These are phyloP conservation scores for Neurospora sp. DNA, from an alignment of 495 filamentous ascomycete species.

Conservation along the genomic window DNA sequence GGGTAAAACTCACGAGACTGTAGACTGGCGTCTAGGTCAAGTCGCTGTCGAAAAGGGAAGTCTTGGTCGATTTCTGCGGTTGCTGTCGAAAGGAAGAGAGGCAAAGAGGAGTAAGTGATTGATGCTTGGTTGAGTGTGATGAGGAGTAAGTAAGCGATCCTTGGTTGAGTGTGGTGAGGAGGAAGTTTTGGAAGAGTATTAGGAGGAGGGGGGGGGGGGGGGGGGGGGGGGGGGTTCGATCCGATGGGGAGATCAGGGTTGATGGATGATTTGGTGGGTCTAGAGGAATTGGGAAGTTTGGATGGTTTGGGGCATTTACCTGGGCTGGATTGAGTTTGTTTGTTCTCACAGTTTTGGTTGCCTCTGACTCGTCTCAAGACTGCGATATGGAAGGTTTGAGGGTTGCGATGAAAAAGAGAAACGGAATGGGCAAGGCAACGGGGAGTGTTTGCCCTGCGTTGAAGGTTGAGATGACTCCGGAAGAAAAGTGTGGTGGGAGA, in stretches of 20 bases:
- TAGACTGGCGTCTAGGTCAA: neutral
- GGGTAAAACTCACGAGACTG: neutral
- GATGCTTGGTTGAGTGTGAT: neutral
- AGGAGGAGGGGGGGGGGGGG: neutral
- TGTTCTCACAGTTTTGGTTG: neutral
- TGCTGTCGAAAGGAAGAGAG: neutral
- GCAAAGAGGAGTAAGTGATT: neutral
- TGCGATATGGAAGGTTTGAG: neutral
- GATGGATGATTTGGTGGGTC: constrained; percentile 6
- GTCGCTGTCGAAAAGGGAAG: neutral
- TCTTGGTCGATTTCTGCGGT: neutral
- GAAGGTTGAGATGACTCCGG: neutral
- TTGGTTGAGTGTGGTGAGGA: neutral
- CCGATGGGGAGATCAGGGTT: constrained; percentile 3
- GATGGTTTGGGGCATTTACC: constrained; percentile 19
- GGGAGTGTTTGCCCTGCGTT: neutral
- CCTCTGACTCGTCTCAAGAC: neutral
- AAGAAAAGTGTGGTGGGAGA: neutral
- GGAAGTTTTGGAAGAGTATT: neutral
- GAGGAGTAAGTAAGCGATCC: neutral
- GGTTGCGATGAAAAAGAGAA: neutral
- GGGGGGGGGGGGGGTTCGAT: neutral
- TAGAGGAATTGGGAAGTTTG: constrained; percentile 17
- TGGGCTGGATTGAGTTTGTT: constrained; percentile 14
- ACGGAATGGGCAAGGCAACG: neutral